Percentiles rank a stretch among this genome's conserved stretches.
Evolutionary conservation across 352 stramenopile genomes (phyloP).

Genomic region (Phytophthora tubulina): DNA sequence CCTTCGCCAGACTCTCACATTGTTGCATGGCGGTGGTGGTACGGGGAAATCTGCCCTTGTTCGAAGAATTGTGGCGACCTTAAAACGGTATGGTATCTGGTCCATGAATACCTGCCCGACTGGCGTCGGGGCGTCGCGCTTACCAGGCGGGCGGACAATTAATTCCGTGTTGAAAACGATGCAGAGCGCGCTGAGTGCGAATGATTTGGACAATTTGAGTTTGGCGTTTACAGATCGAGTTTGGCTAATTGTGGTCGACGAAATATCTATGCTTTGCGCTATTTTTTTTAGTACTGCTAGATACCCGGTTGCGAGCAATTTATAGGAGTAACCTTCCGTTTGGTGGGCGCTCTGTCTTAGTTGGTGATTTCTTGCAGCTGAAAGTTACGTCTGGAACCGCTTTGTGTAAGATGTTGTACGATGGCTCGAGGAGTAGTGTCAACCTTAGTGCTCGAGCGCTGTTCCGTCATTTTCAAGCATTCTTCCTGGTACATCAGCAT

Average conservation of each 20-base stretch:
- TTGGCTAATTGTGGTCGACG: slow-evolving; percentile 27
- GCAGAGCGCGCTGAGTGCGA: not conserved
- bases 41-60: slow-evolving; percentile 21
- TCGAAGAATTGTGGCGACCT: not conserved
- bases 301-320: slow-evolving; percentile 19
- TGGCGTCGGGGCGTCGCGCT: slow-evolving; percentile 19
- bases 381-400: slow-evolving; percentile 9
- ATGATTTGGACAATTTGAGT: slow-evolving; percentile 19
- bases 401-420: slow-evolving; percentile 30
- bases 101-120: slow-evolving; percentile 19
- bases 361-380: slow-evolving; percentile 29
- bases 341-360: slow-evolving; percentile 24
- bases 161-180: slow-evolving; percentile 14
- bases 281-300: slow-evolving; percentile 24
- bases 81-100: not conserved
- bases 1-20: slow-evolving; percentile 6
- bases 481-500: slow-evolving; percentile 18
- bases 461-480: slow-evolving; percentile 11
- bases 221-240: slow-evolving; percentile 30
- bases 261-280: slow-evolving; percentile 35
- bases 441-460: slow-evolving; percentile 2
- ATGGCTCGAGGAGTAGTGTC: not conserved
- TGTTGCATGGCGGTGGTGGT: slow-evolving; percentile 23
- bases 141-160: slow-evolving; percentile 12
- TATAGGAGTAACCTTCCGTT: slow-evolving; percentile 23